These are phyloP conservation scores for Cutaneotrichosporon daszewskae DNA, from an alignment of 1,284 basidiomycete genomes.

Conservation along the genomic window DNA sequence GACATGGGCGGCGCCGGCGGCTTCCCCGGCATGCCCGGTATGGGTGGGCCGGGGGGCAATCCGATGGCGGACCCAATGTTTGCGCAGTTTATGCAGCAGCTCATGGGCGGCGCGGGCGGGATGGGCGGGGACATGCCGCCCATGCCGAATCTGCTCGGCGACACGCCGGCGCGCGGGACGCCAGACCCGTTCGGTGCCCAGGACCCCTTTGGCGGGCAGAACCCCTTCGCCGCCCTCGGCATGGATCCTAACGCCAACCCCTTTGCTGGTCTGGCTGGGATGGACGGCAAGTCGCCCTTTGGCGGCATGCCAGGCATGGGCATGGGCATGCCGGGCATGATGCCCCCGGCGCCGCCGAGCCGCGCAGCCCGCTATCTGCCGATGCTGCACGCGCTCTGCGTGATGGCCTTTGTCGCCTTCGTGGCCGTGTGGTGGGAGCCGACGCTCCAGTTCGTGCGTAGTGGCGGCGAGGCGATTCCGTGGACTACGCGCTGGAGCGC, in stretches of 20 bases:
- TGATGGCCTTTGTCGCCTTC: slow-evolving; percentile 37
- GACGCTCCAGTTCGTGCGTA: slow-evolving; percentile 19
- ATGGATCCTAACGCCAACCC: slow-evolving; percentile 1
- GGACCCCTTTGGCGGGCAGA: slow-evolving; percentile 6
- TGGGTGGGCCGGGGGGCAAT: too few relatives aligned
- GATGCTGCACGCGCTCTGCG: slow-evolving; percentile 35
- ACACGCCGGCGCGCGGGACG: too few relatives aligned
- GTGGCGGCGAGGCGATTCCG: slow-evolving; percentile 3
- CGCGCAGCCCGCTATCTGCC: slow-evolving; percentile 34
- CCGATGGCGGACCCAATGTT: too few relatives aligned
- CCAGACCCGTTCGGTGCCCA: too few relatives aligned
- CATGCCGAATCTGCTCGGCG: too few relatives aligned
- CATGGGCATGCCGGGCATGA: slow-evolving; percentile 8
- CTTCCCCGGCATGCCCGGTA: too few relatives aligned
- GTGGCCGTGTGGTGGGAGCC: slow-evolving; percentile 46
- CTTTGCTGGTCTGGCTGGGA: not conserved
- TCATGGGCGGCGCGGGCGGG: slow-evolving; percentile 5
- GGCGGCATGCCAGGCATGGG: slow-evolving; percentile 11
- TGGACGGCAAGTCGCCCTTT: slow-evolving; percentile 3
- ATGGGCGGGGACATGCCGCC: too few relatives aligned
- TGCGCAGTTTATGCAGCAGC: slow-evolving; percentile 24
- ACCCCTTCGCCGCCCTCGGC: slow-evolving; percentile 3
- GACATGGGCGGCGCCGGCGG: too few relatives aligned
- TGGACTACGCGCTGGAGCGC: slow-evolving; percentile 15
- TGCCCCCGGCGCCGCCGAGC: slow-evolving; percentile 3